These are phyloP conservation scores for Trifolium dubium DNA, from an alignment of 306 rosid genomes.

Conservation along the genomic window DNA sequence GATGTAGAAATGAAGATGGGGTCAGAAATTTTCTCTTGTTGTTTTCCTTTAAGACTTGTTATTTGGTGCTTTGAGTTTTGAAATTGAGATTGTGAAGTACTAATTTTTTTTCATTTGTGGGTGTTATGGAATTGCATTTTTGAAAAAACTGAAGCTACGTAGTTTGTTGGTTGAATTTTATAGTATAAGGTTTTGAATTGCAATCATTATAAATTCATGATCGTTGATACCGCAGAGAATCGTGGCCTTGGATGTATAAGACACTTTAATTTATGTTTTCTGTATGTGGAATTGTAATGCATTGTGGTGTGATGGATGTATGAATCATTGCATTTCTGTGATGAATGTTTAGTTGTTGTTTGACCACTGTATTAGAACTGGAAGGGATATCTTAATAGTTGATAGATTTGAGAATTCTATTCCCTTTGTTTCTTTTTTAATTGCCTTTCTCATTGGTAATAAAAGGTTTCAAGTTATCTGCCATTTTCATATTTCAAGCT, in stretches of 20 bases:
- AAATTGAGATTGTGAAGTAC: not conserved
- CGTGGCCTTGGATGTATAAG: too few relatives aligned
- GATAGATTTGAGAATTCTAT: not conserved
- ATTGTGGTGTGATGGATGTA: slow-evolving; percentile 11
- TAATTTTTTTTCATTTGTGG: too few relatives aligned
- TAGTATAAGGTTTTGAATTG: not conserved
- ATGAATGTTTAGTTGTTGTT: not conserved
- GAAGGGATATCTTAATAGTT: not conserved
- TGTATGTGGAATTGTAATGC: slow-evolving; percentile 2
- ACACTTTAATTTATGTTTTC: not conserved
- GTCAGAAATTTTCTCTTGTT: not conserved
- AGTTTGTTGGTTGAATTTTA: not conserved
- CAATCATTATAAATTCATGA: not conserved
- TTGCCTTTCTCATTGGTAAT: not conserved
- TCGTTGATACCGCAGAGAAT: not conserved
- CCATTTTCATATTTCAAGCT: not conserved
- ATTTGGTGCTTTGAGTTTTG: not conserved
- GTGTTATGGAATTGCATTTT: not conserved
- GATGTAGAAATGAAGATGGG: slow-evolving; percentile 1
- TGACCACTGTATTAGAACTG: not conserved
- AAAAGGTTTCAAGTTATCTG: not conserved
- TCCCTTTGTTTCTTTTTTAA: not conserved
- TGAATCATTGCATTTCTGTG: not conserved
- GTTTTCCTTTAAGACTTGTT: not conserved
- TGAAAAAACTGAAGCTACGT: not conserved